These are phyloP conservation scores for Eucalyptus sp. DNA, from an alignment of 345 rosid genomes.

Conservation along the genomic window DNA sequence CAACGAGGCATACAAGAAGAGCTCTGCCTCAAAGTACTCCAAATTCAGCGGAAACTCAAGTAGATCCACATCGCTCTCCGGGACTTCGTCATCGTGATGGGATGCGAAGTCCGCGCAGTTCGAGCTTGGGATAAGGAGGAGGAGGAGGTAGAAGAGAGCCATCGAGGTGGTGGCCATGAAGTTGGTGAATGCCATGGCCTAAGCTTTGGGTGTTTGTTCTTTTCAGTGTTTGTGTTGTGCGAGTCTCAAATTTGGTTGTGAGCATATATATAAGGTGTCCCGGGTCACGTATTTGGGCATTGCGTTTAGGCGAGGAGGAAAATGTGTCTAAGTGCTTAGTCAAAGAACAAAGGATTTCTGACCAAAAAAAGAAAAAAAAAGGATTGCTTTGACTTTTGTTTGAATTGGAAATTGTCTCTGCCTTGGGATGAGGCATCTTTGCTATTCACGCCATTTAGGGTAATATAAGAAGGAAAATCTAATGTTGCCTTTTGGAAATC, in stretches of 20 bases:
- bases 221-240: not conserved
- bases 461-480: not conserved
- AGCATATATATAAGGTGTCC: not conserved
- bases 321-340: not conserved
- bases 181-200: not conserved
- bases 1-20: conserved; percentile 61
- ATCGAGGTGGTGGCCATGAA: not conserved
- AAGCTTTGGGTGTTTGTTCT: not conserved
- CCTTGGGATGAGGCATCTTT: not conserved
- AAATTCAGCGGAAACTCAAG: conserved; percentile 80
- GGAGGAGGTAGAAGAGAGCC: not conserved
- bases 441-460: not conserved
- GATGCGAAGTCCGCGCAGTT: not conserved
- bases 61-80: conserved; percentile 26
- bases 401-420: not conserved
- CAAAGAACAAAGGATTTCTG: not conserved
- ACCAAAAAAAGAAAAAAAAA: no score
- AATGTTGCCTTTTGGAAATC: not conserved
- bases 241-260: not conserved
- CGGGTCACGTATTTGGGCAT: not conserved
- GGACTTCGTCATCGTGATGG: not conserved
- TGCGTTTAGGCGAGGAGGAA: not conserved
- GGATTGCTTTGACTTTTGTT: not conserved
- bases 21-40: conserved; percentile 89
- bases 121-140: not conserved